Evolutionary conservation across 306 rosid species (phyloP), one percentile per base, ranked within the genome.

Genomic region (Heteromeles arbutifolia): DNA sequence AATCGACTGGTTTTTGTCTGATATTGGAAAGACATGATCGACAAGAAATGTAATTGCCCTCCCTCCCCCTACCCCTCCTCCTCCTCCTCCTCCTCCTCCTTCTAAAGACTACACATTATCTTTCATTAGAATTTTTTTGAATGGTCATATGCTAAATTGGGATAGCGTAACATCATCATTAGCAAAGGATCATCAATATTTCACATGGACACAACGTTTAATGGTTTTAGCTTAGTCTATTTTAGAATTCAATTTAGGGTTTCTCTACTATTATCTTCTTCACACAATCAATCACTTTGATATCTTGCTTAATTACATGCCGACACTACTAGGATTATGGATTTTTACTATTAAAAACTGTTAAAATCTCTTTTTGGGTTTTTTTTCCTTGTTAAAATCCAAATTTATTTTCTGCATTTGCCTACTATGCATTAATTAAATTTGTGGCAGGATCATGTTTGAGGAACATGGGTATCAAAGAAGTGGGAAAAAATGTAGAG

Each of bases 401-500:
- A 15, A 18, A 5, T 17, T 48, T 48, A 5, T 13, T 61, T 25
- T 3, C 4, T 6, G 15, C 8, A 13, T 26, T 19, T 25, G 14
- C 34, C 34, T 61, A 18, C 9, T 6, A 15, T 14, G 6, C 11
- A 11, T 61, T 34, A 22, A 22, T 7, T 24, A 45, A 37, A 3
- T 24, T 62, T 65, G 22, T 58, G 53, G 84, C 74, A 93, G 99
- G 90, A 92, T 96, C 39, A 90, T 96, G 99, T 80, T 74, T 39
- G 98, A 92, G 66, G 99, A 96, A 75, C 90, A 90, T 83, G 95
- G 95, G 67, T 92, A 90, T 66, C 97, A 90, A 92, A 92, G 99
- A 84, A 96, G 96, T 88, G 99, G 99, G 22, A 96, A 95, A 79
- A 96, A 96, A 80, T 96, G 99, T 91, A 89, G 97, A 65, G 98